phyloP scores from a whole-genome alignment of 2,329 filamentous ascomycete species.

The Phaeomoniella chlamydospora region DNA sequence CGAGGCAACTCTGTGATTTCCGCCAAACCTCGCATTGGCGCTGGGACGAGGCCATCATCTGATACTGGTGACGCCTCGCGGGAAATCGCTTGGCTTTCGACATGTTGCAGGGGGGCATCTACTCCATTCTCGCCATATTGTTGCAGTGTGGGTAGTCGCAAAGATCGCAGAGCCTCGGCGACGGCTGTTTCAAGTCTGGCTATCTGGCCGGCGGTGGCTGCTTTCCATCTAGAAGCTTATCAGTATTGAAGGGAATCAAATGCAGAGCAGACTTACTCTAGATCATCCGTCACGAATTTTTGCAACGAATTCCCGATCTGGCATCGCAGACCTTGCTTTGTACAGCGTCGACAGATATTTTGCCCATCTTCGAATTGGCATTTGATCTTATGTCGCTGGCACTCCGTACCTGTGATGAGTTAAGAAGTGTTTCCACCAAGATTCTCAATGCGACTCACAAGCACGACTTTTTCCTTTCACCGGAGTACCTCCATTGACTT shows the following conservation, averaged over 20 bases:
- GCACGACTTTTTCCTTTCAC: background rate
- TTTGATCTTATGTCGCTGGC: constrained; percentile 40
- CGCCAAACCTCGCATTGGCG: constrained; percentile 39
- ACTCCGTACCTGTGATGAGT: constrained; percentile 31
- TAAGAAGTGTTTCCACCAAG: too few relatives aligned
- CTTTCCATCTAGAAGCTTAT: background rate
- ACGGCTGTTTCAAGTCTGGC: background rate
- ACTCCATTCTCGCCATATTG: background rate
- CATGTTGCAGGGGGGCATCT: background rate
- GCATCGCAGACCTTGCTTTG: background rate
- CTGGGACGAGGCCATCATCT: constrained; percentile 27
- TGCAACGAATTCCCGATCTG: background rate
- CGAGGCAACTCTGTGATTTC: constrained; percentile 35
- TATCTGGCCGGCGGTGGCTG: background rate
- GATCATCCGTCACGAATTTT: background rate
- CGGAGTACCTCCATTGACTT: background rate
- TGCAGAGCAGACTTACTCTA: background rate
- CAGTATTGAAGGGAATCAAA: too few relatives aligned
- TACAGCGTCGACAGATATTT: constrained; percentile 2
- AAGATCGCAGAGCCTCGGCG: background rate
- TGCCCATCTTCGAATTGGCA: constrained; percentile 35
- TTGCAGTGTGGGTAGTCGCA: background rate
- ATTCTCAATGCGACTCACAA: background rate
- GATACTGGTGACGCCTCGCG: constrained; percentile 15
- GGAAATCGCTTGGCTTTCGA: background rate